Conservation (phyloP, 2,329 filamentous ascomycete species). For the Pseudogymnoascus sp. region DNA sequence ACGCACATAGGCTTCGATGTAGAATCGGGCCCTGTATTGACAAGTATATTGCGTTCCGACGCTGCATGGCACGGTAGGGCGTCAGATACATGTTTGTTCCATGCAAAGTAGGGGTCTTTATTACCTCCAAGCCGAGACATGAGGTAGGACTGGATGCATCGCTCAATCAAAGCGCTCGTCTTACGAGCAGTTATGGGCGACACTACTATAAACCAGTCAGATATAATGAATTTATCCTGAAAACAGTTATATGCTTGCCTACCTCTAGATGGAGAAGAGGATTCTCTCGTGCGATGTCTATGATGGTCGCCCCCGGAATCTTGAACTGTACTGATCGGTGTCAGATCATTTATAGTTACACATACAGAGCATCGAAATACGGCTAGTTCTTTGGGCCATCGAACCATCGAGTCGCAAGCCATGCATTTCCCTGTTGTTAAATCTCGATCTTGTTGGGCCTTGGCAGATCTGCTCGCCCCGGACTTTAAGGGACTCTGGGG, state of each 20-base stretch:
- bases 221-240: neutral
- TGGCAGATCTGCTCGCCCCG: conserved; percentile 27
- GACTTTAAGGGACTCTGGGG: conserved; percentile 13
- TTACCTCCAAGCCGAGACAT: conserved; percentile 33
- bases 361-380: conserved; percentile 80
- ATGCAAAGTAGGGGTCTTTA: conserved; percentile 23
- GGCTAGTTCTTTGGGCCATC: conserved; percentile 67
- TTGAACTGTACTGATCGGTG: conserved; percentile 29
- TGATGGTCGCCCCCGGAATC: neutral
- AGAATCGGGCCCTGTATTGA: neutral
- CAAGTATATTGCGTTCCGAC: neutral
- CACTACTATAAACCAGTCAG: conserved; percentile 29
- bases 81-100: neutral
- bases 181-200: conserved; percentile 51
- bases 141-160: conserved; percentile 43
- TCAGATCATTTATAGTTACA: conserved; percentile 75
- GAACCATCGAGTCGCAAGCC: conserved; percentile 74
- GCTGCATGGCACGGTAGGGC: neutral
- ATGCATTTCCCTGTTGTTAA: conserved; percentile 70
- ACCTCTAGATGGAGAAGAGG: neutral
- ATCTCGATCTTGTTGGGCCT: conserved; percentile 43
- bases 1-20: too few relatives aligned
- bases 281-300: neutral
- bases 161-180: conserved; percentile 51
- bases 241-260: neutral